phyloP scores from a whole-genome alignment of 176 grass and related monocot genomes.

The Carex pumila region DNA sequence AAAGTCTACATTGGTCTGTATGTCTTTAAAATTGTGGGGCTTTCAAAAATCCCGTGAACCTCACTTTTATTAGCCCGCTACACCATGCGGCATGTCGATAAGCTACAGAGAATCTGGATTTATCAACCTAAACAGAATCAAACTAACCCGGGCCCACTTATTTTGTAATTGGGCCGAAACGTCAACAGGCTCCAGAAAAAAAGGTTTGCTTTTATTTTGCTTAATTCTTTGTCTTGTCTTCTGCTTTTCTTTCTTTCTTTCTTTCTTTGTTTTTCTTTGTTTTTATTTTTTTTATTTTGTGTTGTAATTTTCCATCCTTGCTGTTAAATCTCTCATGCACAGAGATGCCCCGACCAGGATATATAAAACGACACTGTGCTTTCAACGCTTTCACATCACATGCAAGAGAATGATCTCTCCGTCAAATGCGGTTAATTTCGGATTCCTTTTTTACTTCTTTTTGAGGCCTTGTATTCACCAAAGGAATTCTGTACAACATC shows the following conservation, averaged over 20 bases:
- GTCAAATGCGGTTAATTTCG: neutral
- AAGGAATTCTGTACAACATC: neutral
- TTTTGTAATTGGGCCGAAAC: conserved; percentile 14
- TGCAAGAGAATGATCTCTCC: conserved; percentile 3
- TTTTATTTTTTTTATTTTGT: neutral
- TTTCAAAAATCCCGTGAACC: neutral
- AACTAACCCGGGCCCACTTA: neutral
- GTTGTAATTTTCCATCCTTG: neutral
- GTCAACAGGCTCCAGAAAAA: conserved; percentile 15
- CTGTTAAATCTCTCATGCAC: neutral
- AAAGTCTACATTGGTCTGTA: no score
- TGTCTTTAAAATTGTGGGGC: neutral
- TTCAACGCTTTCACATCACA: neutral
- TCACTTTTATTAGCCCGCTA: neutral
- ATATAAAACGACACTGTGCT: conserved; percentile 1
- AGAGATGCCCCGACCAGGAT: neutral
- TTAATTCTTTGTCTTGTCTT: conserved; percentile 7
- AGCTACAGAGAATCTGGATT: neutral
- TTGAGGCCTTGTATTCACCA: neutral
- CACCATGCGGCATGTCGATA: neutral
- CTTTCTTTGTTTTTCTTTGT: no score
- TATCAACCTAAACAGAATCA: neutral
- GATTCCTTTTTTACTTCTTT: neutral
- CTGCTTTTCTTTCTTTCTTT: neutral
- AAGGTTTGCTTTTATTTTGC: conserved; percentile 4